Evolutionary conservation across 805 yeast species (phyloP), one percentile per base, ranked within the genome.

Genomic region (Tetrapisispora arboricola): DNA sequence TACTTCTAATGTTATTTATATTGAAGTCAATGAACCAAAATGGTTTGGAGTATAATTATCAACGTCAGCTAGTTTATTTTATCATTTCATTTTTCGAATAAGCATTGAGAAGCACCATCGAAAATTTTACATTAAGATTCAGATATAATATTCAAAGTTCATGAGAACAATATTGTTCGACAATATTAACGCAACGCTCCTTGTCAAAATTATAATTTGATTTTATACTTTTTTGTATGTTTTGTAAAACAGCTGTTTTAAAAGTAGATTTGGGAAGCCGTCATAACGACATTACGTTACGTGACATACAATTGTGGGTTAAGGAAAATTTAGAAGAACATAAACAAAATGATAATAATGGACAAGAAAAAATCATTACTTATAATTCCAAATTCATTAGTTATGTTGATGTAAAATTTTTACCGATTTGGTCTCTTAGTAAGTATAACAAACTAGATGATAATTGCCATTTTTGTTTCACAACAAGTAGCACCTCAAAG

Each of bases 251-350:
- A 15, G 51, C 44, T 11, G 43, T 46, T 6, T 27, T 58, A 39
- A 49, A 40, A 22, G 45, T 58, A 21, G 47, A 43, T 26, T 38
- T 58, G 35, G 60, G 59, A 9, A 36, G 36, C 13, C 41, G 39
- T 13, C 48, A 49, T 29, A 47, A 47, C 5, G 51, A 46, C 20
- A 48, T 53, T 13, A 32, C 43, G 15, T 47, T 58, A 3, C 40
- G 52, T 27, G 62, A 59, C 42, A 49, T 58, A 5, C 62, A 58
- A 27, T 36, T 59, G 32, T 57, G 63, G 61, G 20, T 34, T 5
- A 37, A 45, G 1, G 39, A 7, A 12, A 17, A 15, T 21, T n/a
- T 21, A 17, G 37, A 21, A 10, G 45, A 37, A 4, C 39, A 44
- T 0, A 41, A 21, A 6, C 44, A 34, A 15, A 16, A 9, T 12